Conservation (phyloP, 805 yeast genomes). For the Candida maesae region DNA sequence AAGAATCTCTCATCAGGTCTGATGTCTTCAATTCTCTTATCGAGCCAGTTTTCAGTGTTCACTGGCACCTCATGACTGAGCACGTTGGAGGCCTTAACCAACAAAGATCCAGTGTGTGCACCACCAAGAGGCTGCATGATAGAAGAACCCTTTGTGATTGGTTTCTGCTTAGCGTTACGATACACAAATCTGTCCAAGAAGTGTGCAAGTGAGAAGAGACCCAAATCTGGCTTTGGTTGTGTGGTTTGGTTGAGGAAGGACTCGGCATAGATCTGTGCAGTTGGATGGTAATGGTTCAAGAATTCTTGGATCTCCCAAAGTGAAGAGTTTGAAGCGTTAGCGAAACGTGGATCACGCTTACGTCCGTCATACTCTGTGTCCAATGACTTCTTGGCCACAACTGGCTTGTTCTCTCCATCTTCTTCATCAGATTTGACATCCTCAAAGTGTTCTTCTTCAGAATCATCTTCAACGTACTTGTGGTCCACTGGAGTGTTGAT, state of each 20-base stretch:
- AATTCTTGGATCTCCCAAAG: slow-evolving; percentile 84
- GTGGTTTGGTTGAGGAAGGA: slow-evolving; percentile 45
- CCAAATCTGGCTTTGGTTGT: slow-evolving; percentile 80
- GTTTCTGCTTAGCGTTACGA: slow-evolving; percentile 81
- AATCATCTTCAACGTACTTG: slow-evolving; percentile 42
- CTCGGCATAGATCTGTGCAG: slow-evolving; percentile 76
- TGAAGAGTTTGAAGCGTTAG: slow-evolving; percentile 79
- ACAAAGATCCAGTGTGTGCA: slow-evolving; percentile 61
- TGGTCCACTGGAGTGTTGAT: slow-evolving; percentile 50
- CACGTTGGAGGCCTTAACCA: slow-evolving; percentile 59
- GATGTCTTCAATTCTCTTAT: slow-evolving; percentile 56
- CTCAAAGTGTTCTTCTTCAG: slow-evolving; percentile 33
- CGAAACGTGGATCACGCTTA: slow-evolving; percentile 88
- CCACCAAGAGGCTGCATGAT: slow-evolving; percentile 98
- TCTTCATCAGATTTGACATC: slow-evolving; percentile 31
- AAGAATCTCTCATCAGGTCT: slow-evolving; percentile 88
- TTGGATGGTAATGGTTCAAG: slow-evolving; percentile 85
- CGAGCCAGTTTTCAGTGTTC: slow-evolving; percentile 81
- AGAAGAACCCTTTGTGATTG: slow-evolving; percentile 74
- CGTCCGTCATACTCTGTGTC: slow-evolving; percentile 63
- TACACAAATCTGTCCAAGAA: slow-evolving; percentile 95
- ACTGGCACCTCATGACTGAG: slow-evolving; percentile 56
- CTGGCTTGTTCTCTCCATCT: slow-evolving; percentile 22
- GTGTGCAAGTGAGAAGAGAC: slow-evolving; percentile 80
- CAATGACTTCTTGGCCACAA: slow-evolving; percentile 4